A percentile compares a stretch with the other conserved stretches of the same genome.
Evolutionary conservation across 345 rosid species (phyloP).

Genomic region (Corchorus capsularis): DNA sequence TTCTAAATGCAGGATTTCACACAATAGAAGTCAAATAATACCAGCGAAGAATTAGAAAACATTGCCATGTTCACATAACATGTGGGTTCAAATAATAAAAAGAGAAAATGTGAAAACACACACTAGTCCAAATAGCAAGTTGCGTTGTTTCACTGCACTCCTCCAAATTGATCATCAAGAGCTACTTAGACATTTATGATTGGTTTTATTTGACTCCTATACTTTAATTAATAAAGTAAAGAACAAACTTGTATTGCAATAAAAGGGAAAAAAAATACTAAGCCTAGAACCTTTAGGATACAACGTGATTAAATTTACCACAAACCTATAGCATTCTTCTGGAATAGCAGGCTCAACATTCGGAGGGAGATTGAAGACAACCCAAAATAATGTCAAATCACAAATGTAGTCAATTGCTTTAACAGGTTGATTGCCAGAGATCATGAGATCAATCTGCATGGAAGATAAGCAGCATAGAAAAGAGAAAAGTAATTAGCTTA

Average conservation of each 20-base stretch:
- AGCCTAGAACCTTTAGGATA: neutral
- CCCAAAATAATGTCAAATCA: constrained; percentile 64
- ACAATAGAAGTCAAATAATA: neutral
- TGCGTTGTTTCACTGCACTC: neutral
- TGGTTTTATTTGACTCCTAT: neutral
- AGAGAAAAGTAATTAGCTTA: constrained; percentile 12
- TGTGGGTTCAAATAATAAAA: neutral
- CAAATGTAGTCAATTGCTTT: constrained; percentile 59
- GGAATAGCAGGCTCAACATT: constrained; percentile 51
- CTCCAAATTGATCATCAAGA: neutral
- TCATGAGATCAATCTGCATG: constrained; percentile 85
- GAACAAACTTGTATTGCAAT: neutral
- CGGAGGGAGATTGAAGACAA: constrained; percentile 66
- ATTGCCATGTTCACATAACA: neutral
- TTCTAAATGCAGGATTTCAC: neutral
- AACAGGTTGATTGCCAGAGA: constrained; percentile 79
- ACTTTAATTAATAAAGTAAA: neutral
- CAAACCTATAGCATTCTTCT: constrained; percentile 65
- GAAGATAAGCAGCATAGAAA: constrained; percentile 26
- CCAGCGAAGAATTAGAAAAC: neutral
- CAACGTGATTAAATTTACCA: constrained; percentile 14
- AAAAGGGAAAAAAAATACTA: neutral
- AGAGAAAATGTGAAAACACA: neutral
- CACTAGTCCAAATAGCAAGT: neutral
- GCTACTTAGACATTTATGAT: neutral